Base-by-base conservation (phyloP, 140 eudicot genomes). In the Stevia rebaudiana region DNA sequence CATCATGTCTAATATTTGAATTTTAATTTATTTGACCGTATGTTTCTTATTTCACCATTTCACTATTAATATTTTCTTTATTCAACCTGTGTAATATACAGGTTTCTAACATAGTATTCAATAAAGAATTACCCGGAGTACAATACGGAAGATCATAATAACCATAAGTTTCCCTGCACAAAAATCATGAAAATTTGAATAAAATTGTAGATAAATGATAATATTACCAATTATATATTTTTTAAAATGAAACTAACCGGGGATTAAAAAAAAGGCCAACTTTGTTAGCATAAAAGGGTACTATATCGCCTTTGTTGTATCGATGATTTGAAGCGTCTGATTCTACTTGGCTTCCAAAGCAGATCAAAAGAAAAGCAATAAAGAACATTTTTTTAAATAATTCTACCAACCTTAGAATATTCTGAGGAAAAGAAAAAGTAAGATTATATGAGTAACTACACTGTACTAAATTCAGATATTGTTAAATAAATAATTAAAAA, bases 111-210 rank as follows among this genome's bases (percentile, higher is more conserved):
- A n/a, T n/a, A n/a, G n/a, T 11, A 18, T 10, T 36, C 43, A 30
- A 31, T 4, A 18, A 35, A 17, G 3, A 58, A 17, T 1, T 8
- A 58, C 64, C 64, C 17, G 64, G 77, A 16, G 70, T 48, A 46
- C 88, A 84, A 66, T 69, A 84, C 6, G 94, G 88, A 23, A 81
- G 83, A 41, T 84, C 80, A 36, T 72, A 84, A 70, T 78, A 84
- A 25, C 83, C 83, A 72, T 84, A 81, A 22, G 94, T 76, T 84
- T 84, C 92, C 77, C 92, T 84, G 87, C n/a, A 39, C 55, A 44
- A 2, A 31, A 25, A n/a, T 10, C 35, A 30, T 49, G 49, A 4
- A 48, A 1, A 9, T 8, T 15, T 57, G n/a, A 18, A 48, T 43
- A 17, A 57, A 15, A 1, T 30, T 5, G 35, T 35, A 16, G 2